Evolutionary conservation across 306 rosid genomes (phyloP), one percentile per base, ranked within the genome.

Genomic region (Inga laurina): DNA sequence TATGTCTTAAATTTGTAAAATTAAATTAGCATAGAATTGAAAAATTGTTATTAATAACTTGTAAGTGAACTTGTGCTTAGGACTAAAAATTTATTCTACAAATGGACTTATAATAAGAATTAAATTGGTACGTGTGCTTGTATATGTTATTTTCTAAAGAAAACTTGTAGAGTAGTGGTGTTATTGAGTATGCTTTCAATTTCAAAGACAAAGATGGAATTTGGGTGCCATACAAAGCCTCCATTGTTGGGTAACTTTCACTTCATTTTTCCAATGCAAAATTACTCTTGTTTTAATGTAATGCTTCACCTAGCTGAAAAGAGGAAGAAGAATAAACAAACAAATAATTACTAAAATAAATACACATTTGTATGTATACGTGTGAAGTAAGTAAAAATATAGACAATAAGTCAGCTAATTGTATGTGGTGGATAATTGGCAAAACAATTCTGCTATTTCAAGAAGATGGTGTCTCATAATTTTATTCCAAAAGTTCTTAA

Each of bases 241-340:
- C 52, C 74, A 75, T 44, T 22, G 65, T 30, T 6, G 22, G 64
- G 67, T 65, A 34, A 41, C 82, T 79, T 79, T 75, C 52, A 74
- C 61, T 73, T 43, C 85, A 54, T 78, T 82, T 77, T 34, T 3
- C 22, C 39, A 32, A 15, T 14, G 43, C 41, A 12, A 65, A 15
- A 12, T 15, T 65, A 16, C 8, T 64, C 41, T 24, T 13, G 18
- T 30, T 64, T 64, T 13, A 64, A 64, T 62, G 15, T 27, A 64
- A 64, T 12, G 35, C 68, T 4, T 35, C 68, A 62, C 37, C 37
- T 27, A 0, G 35, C 37, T 1, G 37, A 27, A 24, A 62, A 62
- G 8, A 62, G 37, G 7, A 21, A n/a, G 9, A 61, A n/a, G 3
- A 11, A 24, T 22, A 61, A 11, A 4, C 4, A 61, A 61, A n/a